Evolutionary conservation across 176 grass and related monocot genomes (phyloP), one percentile per base, ranked within the genome.

Genomic region (Triticum urartu): DNA sequence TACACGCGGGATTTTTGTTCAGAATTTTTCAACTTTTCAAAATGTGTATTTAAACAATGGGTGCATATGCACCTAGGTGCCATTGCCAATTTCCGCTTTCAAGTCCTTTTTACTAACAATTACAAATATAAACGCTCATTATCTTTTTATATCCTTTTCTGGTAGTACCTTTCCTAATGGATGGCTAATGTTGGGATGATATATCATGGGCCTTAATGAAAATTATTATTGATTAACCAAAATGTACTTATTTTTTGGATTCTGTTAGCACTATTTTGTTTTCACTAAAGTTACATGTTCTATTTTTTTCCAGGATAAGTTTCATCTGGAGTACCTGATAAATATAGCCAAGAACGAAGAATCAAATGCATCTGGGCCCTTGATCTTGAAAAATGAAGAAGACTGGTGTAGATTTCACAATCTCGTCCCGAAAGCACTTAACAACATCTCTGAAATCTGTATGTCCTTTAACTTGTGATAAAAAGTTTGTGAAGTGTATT

Each of bases 391-490:
- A 83, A 72, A 79, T 78, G 95, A 98, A 93, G 87, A 92, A 43
- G 95, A 93, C 54, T 98, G 95, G 95, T 98, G 95, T 81, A 85
- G 67, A 78, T 66, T 85, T 85, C 95, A 98, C 87, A 95, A 93
- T 82, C 87, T 98, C 5, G 38, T 84, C 52, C 93, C 83, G 68
- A 75, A 88, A 77, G 89, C 95, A 5, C 88, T 98, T 69, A 87
- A 93, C 30, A 85, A 80, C 86, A 87, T 98, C 74, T 89, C 89
- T 89, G 93, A 98, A 92, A 95, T 98, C 83, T 98, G 95, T 98
- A 95, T 68, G 95, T 85, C 58, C 30, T 78, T 60, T 79, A 75
- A 45, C 78, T 69, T 13, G 3, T 80, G 8, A 72, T 81, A 22
- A 82, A 64, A 59, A 59, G 82, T 72, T 40, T 47, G 50, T 39